Evolutionary conservation across 208 protist genomes (phyloP), one percentile per base, ranked within the genome.

Genomic region (Trichomonas gallinae): DNA sequence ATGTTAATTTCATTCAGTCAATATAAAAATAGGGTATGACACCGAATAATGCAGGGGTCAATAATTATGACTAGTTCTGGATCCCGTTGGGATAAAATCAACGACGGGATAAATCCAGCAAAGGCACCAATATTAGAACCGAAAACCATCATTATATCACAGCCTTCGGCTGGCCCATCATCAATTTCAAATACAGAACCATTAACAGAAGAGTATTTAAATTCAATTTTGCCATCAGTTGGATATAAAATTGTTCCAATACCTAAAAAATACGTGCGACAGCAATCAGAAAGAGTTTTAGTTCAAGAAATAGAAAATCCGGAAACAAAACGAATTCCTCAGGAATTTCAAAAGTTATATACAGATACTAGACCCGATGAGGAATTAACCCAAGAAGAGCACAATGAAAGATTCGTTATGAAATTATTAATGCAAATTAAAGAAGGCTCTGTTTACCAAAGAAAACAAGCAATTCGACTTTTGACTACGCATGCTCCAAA

Each of bases 381-480:
- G 38, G 44, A 93, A 38, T 26, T 93, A 1, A 93, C 81, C 0
- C 11, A 13, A 15, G 96, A 97, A 4, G 97, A 97, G 51, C 26
- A 51, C 11, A n/a, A 82, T 34, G 97, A 99, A 48, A 98, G 99
- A 87, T 98, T 98, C 81, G 98, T 99, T 87, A 99, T 99, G 98
- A 98, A 98, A 97, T 98, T 99, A 98, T 93, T 93, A 51, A 51
- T 99, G 51, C 99, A 99, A 48, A 98, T 99, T 83, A 99, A 99
- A 97, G 99, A 99, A 98, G 99, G 99, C 93, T 99, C 99, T 63
- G 98, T 98, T 46, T 98, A 98, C 96, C 98, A 99, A 98, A 97
- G 99, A 23, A 99, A 99, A 97, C 97, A 98, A 88, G 99, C 98
- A 36, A 98, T 99, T 87, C 98, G 99, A 44, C 99, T 99, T 97